phyloP scores from a whole-genome alignment of 495 filamentous ascomycete genomes.

The Halenospora varia region DNA sequence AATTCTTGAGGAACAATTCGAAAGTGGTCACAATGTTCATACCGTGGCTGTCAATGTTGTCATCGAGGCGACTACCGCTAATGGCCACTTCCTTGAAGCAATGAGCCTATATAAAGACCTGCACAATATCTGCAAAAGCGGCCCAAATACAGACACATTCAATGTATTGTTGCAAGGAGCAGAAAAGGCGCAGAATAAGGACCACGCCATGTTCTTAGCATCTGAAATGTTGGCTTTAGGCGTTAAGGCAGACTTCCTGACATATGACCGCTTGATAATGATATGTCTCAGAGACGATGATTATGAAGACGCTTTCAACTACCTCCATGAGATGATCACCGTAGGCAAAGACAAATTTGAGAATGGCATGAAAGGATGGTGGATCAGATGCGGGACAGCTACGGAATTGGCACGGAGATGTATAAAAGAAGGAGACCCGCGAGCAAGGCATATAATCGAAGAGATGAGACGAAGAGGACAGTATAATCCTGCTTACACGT shows the following conservation, averaged over 20 bases:
- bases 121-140: conserved; percentile 52
- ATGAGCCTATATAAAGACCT: conserved; percentile 69
- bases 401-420: conserved; percentile 9
- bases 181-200: conserved; percentile 31
- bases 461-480: conserved; percentile 17
- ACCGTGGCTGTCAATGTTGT: conserved; percentile 57
- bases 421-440: conserved; percentile 5
- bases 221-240: conserved; percentile 67
- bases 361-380: conserved; percentile 16
- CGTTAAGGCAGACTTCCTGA: conserved; percentile 53
- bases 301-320: conserved; percentile 54
- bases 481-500: neutral
- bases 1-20: conserved; percentile 49
- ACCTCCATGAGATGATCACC: conserved; percentile 50
- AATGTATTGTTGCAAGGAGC: conserved; percentile 60
- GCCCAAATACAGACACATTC: conserved; percentile 58
- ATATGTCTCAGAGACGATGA: conserved; percentile 52
- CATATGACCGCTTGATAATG: conserved; percentile 67
- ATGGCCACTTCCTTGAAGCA: conserved; percentile 46
- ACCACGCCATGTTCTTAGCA: conserved; percentile 62
- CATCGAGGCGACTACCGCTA: conserved; percentile 48
- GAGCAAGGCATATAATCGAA: conserved; percentile 15
- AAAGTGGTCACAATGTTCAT: conserved; percentile 42
- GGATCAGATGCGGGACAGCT: conserved; percentile 24
- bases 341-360: conserved; percentile 12